phyloP scores from a whole-genome alignment of 2,329 filamentous ascomycete genomes.

The Thelonectria discophora region DNA sequence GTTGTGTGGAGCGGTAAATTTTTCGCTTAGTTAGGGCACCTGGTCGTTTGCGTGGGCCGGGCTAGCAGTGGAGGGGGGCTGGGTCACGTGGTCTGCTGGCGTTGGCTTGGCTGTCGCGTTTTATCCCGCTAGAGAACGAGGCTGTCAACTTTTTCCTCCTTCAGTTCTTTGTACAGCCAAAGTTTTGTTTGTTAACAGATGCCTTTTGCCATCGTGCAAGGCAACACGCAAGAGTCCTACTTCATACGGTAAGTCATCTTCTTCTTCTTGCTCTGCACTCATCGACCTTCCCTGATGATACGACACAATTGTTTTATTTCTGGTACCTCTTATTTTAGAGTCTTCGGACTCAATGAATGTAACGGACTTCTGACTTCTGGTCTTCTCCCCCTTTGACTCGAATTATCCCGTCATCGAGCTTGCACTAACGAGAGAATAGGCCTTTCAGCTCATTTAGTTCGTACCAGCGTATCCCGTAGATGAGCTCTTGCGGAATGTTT shows the following conservation, averaged over 20 bases:
- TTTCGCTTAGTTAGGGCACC: constrained; percentile 58
- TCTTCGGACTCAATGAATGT: constrained; percentile 76
- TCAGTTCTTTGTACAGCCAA: not conserved
- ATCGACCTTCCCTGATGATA: constrained; percentile 73
- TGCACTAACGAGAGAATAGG: constrained; percentile 34
- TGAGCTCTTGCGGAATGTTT: not conserved
- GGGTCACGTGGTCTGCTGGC: constrained; percentile 32
- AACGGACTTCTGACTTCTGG: constrained; percentile 79
- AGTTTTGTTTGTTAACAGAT: constrained; percentile 22
- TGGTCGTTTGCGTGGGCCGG: constrained; percentile 2
- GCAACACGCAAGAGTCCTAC: constrained; percentile 1
- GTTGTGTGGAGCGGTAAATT: constrained; percentile 55
- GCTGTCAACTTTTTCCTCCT: not conserved
- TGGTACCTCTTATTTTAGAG: constrained; percentile 99
- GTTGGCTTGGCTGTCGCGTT: constrained; percentile 29
- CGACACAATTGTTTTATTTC: constrained; percentile 72
- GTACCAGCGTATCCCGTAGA: not conserved
- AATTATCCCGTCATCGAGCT: constrained; percentile 6
- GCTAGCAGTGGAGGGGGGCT: not conserved
- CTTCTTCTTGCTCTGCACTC: constrained; percentile 23
- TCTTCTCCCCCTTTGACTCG: constrained; percentile 25
- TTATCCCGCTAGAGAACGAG: constrained; percentile 19
- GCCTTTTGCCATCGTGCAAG: not conserved
- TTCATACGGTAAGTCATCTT: constrained; percentile 46
- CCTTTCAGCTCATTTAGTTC: not conserved